phyloP scores from a whole-genome alignment of 2,329 filamentous ascomycete species.

The Capronia coronata region DNA sequence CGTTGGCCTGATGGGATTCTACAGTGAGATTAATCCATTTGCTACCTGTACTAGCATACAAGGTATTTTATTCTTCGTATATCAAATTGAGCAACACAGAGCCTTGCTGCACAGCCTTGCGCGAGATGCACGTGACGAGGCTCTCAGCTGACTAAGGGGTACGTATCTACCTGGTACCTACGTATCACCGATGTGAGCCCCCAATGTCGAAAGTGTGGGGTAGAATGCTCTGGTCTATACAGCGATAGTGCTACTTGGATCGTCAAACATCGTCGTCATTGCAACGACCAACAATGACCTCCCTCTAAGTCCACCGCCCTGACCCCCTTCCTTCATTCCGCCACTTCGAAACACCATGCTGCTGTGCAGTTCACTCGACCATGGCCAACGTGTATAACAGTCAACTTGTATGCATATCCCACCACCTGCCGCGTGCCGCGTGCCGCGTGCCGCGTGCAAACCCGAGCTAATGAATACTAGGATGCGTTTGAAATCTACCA shows the following conservation, averaged over 20 bases:
- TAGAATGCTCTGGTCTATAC: neutral
- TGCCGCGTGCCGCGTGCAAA: neutral
- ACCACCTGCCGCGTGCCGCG: neutral
- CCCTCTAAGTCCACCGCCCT: neutral
- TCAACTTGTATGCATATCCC: constrained; percentile 20
- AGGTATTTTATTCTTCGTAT: too few species aligned
- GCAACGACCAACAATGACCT: neutral
- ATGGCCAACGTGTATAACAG: constrained; percentile 25
- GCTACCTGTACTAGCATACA: too few species aligned
- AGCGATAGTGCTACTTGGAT: neutral
- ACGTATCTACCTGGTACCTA: too few species aligned
- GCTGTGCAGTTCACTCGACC: constrained; percentile 1
- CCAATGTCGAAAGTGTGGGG: constrained; percentile 9
- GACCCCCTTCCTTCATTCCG: neutral
- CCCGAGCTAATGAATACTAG: constrained; percentile 22
- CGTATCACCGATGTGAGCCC: too few species aligned
- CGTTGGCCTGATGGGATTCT: neutral
- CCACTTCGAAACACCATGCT: constrained; percentile 4
- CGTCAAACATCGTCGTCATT: constrained; percentile 4
- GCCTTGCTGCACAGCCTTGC: too few species aligned
- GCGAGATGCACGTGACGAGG: neutral
- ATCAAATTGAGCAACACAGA: too few species aligned
- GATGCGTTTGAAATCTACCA: constrained; percentile 43
- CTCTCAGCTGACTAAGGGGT: too few species aligned
- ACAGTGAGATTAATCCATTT: too few species aligned